These are phyloP conservation scores for Pezicula carpinea DNA, from an alignment of 2,329 filamentous ascomycete species.

Conservation along the genomic window DNA sequence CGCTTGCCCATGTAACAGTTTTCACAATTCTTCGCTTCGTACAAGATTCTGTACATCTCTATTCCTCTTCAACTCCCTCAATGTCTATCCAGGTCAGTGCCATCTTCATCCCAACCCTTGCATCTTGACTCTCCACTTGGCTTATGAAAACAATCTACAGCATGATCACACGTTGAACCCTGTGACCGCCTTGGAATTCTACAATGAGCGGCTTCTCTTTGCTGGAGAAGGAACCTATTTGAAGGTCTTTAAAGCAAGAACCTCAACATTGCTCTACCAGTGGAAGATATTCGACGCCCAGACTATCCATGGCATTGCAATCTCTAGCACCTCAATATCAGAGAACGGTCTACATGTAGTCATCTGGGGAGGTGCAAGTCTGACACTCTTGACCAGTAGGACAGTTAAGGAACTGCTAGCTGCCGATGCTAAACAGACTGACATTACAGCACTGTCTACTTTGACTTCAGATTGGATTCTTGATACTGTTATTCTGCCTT, in stretches of 20 bases:
- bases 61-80: background rate
- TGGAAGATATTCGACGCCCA: slow-evolving; percentile 60
- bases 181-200: slow-evolving; percentile 56
- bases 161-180: slow-evolving; percentile 36
- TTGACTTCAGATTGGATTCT: slow-evolving; percentile 72
- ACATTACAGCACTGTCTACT: slow-evolving; percentile 32
- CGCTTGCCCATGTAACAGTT: slow-evolving; percentile 75
- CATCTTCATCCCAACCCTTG: background rate
- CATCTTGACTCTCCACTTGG: slow-evolving; percentile 1
- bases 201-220: slow-evolving; percentile 42
- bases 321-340: slow-evolving; percentile 22
- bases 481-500: slow-evolving; percentile 53
- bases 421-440: slow-evolving; percentile 4
- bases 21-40: slow-evolving; percentile 40
- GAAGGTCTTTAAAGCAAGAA: slow-evolving; percentile 40
- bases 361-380: slow-evolving; percentile 65
- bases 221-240: slow-evolving; percentile 57
- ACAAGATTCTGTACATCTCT: slow-evolving; percentile 2
- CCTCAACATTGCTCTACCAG: slow-evolving; percentile 33
- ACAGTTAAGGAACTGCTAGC: slow-evolving; percentile 12
- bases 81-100: slow-evolving; percentile 19
- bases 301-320: slow-evolving; percentile 67
- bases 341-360: slow-evolving; percentile 37
- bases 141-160: slow-evolving; percentile 11
- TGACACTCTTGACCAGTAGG: slow-evolving; percentile 31